Percentiles rank a stretch among this genome's conserved stretches.
These are phyloP conservation scores for Leishmania major DNA, from an alignment of 208 protist species.

Conservation along the genomic window DNA sequence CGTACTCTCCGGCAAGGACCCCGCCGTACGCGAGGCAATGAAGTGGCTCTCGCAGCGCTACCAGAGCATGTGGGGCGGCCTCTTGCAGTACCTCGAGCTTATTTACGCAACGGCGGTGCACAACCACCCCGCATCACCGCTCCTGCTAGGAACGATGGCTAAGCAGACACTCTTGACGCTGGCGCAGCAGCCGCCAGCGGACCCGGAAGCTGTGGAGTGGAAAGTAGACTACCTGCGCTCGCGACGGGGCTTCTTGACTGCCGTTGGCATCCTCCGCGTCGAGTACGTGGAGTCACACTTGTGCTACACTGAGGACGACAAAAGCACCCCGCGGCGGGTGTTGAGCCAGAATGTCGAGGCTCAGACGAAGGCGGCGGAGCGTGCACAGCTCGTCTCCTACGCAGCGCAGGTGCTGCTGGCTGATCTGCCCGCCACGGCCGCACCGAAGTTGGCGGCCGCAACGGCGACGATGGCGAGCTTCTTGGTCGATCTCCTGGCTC, in stretches of 20 bases:
- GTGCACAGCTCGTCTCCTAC: conserved; percentile 17
- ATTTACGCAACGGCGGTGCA: conserved; percentile 36
- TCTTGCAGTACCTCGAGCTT: conserved; percentile 64
- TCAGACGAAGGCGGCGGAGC: conserved; percentile 15
- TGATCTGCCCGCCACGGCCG: conserved; percentile 5
- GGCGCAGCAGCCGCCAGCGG: conserved; percentile 12
- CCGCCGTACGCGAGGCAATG: conserved; percentile 39
- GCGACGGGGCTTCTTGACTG: conserved; percentile 38
- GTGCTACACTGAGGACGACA: conserved; percentile 16
- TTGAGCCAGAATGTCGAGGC: neutral
- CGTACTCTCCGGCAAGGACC: conserved; percentile 42
- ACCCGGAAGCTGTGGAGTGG: conserved; percentile 46
- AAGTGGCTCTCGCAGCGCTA: conserved; percentile 70
- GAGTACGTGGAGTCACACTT: conserved; percentile 51
- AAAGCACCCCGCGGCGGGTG: neutral
- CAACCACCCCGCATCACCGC: conserved; percentile 1
- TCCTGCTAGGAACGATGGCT: neutral
- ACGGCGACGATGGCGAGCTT: conserved; percentile 20
- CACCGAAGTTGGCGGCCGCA: conserved; percentile 5
- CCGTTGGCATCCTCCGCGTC: conserved; percentile 68
- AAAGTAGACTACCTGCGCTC: conserved; percentile 60
- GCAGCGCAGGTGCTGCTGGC: conserved; percentile 20
- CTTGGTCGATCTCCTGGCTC: conserved; percentile 26
- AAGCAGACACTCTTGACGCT: conserved; percentile 12
- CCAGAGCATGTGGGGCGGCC: conserved; percentile 64